Evolutionary conservation across 306 rosid species (phyloP).

Genomic region (Cicer arietinum): DNA sequence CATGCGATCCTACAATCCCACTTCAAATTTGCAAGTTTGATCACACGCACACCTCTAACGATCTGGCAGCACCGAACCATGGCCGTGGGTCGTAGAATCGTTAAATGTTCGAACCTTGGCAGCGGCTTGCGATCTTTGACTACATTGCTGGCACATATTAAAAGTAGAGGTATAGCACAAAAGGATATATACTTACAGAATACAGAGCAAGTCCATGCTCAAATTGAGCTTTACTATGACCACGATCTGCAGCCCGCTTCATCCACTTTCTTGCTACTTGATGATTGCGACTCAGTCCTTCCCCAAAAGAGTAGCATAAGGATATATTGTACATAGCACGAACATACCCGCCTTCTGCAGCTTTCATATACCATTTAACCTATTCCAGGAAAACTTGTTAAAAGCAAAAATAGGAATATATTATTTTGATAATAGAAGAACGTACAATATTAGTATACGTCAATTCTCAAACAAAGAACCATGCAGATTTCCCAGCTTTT

Average conservation of each 20-base stretch:
- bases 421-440: conserved; percentile 12
- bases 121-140: too few species aligned
- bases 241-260: conserved; percentile 91
- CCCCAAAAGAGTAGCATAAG: conserved; percentile 77
- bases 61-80: too few species aligned
- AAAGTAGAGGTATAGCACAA: conserved; percentile 21
- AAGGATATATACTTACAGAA: conserved; percentile 60
- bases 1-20: too few species aligned
- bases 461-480: conserved; percentile 26
- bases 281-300: conserved; percentile 68
- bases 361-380: conserved; percentile 89
- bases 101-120: too few species aligned
- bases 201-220: conserved; percentile 85
- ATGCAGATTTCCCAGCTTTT: neutral
- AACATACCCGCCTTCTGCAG: conserved; percentile 84
- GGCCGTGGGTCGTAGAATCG: too few species aligned
- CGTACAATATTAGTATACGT: neutral
- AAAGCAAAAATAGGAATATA: conserved; percentile 29
- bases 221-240: conserved; percentile 85
- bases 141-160: neutral
- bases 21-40: too few species aligned
- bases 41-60: too few species aligned
- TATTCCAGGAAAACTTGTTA: conserved; percentile 47
- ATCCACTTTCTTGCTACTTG: conserved; percentile 80
- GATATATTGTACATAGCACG: conserved; percentile 92